phyloP scores from a whole-genome alignment of 345 rosid species.

The Aethionema arabicum region DNA sequence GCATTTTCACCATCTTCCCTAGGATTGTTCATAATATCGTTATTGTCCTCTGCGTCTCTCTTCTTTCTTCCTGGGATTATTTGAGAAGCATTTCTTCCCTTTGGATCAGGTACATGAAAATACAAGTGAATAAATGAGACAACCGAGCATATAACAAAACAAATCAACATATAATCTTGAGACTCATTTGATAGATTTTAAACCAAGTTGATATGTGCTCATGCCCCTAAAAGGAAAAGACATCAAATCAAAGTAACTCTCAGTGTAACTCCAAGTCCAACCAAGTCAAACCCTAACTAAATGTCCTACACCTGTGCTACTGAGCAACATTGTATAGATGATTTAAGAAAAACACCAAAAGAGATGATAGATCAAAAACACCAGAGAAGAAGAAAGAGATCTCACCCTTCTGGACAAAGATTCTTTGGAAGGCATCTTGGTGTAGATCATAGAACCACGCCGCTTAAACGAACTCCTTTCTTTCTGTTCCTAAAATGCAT shows the following conservation, averaged over 20 bases:
- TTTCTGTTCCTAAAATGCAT: conserved; percentile 62
- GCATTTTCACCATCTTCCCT: conserved; percentile 52
- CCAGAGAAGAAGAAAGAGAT: conserved; percentile 9
- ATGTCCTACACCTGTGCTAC: not conserved
- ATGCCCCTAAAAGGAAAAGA: conserved; percentile 27
- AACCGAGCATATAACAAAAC: too few relatives aligned
- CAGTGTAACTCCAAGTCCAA: conserved; percentile 1
- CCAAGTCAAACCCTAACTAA: not conserved
- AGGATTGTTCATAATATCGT: conserved; percentile 39
- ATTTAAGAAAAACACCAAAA: conserved; percentile 12
- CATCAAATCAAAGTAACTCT: conserved; percentile 9
- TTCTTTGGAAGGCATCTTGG: conserved; percentile 95
- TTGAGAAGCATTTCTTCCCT: conserved; percentile 64
- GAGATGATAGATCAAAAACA: conserved; percentile 2
- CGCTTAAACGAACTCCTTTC: conserved; percentile 75
- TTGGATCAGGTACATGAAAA: conserved; percentile 47
- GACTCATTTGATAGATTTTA: not conserved
- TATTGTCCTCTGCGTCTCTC: conserved; percentile 53
- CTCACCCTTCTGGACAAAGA: conserved; percentile 61
- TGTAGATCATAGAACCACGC: conserved; percentile 81
- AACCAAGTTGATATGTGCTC: conserved; percentile 13
- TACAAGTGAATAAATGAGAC: conserved; percentile 8
- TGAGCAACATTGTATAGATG: not conserved
- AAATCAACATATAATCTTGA: conserved; percentile 1
- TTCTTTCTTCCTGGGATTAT: conserved; percentile 65